Conservation (phyloP, 352 stramenopile genomes). For the Nothophytophthora sp. region DNA sequence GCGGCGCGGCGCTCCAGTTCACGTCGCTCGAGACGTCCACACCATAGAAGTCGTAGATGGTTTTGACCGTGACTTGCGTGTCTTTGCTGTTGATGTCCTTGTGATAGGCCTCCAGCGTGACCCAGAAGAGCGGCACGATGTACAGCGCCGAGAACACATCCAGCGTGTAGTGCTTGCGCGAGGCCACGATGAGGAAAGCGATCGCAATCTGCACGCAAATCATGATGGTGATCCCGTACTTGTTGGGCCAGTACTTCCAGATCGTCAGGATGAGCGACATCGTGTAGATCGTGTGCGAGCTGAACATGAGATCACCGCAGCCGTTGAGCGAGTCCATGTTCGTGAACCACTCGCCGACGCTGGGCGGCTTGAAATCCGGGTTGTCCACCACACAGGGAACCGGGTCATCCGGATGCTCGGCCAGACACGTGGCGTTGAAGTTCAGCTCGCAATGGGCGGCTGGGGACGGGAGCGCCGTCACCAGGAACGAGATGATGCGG, state of each 20-base stretch:
- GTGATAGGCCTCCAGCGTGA: constrained; percentile 76
- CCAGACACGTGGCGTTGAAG: constrained; percentile 66
- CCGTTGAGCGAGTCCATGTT: constrained; percentile 81
- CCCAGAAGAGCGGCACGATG: constrained; percentile 86
- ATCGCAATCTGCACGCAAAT: constrained; percentile 78
- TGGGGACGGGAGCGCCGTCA: constrained; percentile 69
- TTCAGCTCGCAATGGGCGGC: constrained; percentile 73
- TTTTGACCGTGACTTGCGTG: constrained; percentile 58
- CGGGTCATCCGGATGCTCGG: constrained; percentile 51
- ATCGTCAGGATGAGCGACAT: constrained; percentile 85
- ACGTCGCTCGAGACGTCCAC: constrained; percentile 35
- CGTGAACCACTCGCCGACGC: constrained; percentile 51
- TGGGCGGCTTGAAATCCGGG: constrained; percentile 72
- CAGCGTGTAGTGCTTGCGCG: constrained; percentile 91
- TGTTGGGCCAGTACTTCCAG: constrained; percentile 89
- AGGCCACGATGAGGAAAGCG: constrained; percentile 87
- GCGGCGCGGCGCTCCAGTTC: constrained; percentile 20
- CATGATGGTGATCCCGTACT: constrained; percentile 73
- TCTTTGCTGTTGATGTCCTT: constrained; percentile 87
- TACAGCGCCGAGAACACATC: constrained; percentile 91
- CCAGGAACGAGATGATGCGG: constrained; percentile 79
- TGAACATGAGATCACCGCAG: constrained; percentile 93
- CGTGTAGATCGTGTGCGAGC: constrained; percentile 92
- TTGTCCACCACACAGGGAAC: constrained; percentile 63
- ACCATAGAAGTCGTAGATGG: constrained; percentile 68